A percentile compares a stretch with the other conserved stretches of the same genome.
These are phyloP conservation scores for Crithidia fasciculata DNA, from an alignment of 208 protist genomes.

Conservation along the genomic window DNA sequence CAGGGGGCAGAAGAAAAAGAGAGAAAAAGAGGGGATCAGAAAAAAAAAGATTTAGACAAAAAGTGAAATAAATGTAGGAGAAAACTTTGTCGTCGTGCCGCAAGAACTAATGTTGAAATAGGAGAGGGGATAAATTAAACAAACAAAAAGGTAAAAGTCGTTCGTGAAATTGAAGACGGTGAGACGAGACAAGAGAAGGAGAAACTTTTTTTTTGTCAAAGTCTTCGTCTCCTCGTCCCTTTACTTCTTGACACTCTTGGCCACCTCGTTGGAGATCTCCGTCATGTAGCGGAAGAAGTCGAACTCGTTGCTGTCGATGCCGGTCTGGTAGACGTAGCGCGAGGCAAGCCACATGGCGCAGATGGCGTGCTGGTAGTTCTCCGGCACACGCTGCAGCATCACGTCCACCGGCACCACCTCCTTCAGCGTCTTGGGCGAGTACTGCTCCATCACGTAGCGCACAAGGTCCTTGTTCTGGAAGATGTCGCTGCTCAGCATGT, in stretches of 20 bases:
- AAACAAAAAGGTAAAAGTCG: neutral
- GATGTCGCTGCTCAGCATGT: conserved; percentile 82
- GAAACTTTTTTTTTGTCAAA: neutral
- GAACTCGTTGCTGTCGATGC: conserved; percentile 87
- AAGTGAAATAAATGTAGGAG: neutral
- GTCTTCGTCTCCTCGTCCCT: too few species aligned
- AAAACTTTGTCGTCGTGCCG: neutral
- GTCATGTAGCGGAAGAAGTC: conserved; percentile 93
- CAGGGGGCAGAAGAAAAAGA: conserved; percentile 1
- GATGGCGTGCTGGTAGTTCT: conserved; percentile 94
- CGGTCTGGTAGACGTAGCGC: conserved; percentile 93
- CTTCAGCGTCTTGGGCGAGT: conserved; percentile 84
- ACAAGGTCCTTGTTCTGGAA: conserved; percentile 84
- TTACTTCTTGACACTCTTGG: conserved; percentile 26
- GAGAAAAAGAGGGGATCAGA: conserved; percentile 5
- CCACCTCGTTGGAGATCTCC: conserved; percentile 42
- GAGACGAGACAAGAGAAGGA: neutral
- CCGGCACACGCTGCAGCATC: conserved; percentile 90
- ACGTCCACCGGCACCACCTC: conserved; percentile 82
- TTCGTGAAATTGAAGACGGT: neutral
- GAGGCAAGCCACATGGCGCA: conserved; percentile 92
- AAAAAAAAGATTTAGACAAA: neutral
- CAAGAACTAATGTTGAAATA: too few species aligned
- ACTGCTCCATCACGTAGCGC: conserved; percentile 72
- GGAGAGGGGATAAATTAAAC: neutral